Base-by-base conservation (phyloP, 768 basidiomycete species). In the Phlebiopsis gigantea region DNA sequence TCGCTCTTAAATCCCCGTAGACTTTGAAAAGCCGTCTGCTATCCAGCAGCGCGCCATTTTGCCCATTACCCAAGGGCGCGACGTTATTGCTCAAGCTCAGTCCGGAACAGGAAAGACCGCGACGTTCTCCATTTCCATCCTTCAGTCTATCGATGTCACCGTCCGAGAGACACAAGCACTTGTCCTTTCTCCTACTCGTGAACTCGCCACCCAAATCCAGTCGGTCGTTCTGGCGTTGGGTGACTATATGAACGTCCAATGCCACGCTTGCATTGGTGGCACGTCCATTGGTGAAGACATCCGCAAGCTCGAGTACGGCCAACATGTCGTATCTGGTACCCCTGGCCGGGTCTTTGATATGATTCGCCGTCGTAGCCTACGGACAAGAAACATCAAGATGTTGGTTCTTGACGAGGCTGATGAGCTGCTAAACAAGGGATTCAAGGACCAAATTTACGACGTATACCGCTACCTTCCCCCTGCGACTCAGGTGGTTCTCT, bases 81-180 rank as follows among this genome's bases (percentile, higher is more conserved):
- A 98, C 80, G 96, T 98, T 59, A 98, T 99, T 71, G 96, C 96
- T 31, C 96, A 98, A 77, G 96, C 96, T 43, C 96, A 98, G 76
- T 97, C 95, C 30, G 96, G 96, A 70, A 98, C 96, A 34, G 96
- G 96, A 81, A 99, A 98, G 91, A 99, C 96, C 9, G 96, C 96
- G 5, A 97, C 96, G 19, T 98, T 98, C 76, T 95, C 94, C 63
- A 97, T 99, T 70, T 90, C 95, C 63, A 93, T 97, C 71, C 85
- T 99, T 53, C 96, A 99, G 71, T 93, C 92, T 61, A 97, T 99
- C 83, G 96, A 99, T 72, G 85, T 91, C 43, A 87, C 90, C 39
- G 82, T 98, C 49, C 86, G 94, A 59, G 94, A 97, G 75, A 94
- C 93, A 2, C 96, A 98, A 72, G 96, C 93, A 0, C 86, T 99